A percentile compares a stretch with the other conserved stretches of the same genome.
phyloP scores from a whole-genome alignment of 1,284 basidiomycete species.

The Ceratobasidium sp. region DNA sequence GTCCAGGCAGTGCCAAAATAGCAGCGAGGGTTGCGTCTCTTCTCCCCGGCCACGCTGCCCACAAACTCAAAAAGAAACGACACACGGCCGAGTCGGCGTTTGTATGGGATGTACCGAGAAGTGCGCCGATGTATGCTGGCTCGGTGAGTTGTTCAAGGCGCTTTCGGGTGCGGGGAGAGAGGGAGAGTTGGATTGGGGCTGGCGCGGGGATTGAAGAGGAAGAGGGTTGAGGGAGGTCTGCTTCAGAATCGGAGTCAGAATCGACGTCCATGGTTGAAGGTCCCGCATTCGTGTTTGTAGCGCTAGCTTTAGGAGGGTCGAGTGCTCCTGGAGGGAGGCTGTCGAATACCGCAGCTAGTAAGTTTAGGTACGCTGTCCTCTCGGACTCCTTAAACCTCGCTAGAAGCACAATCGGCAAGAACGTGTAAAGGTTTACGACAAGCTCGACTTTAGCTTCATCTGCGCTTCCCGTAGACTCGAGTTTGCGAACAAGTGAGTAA shows the following conservation, averaged over 20 bases:
- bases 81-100: constrained; percentile 60
- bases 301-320: constrained; percentile 55
- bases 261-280: constrained; percentile 44
- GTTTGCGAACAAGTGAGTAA: constrained; percentile 42
- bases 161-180: constrained; percentile 68
- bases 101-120: constrained; percentile 56
- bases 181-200: constrained; percentile 52
- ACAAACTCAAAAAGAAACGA: constrained; percentile 65
- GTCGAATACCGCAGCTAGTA: constrained; percentile 65
- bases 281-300: constrained; percentile 24
- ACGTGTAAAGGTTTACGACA: constrained; percentile 70
- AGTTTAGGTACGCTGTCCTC: constrained; percentile 60
- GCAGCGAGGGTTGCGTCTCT: constrained; percentile 61
- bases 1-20: constrained; percentile 46
- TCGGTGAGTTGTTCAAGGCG: constrained; percentile 64
- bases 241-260: constrained; percentile 60
- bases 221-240: constrained; percentile 52
- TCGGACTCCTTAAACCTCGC: constrained; percentile 58
- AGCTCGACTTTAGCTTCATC: constrained; percentile 63
- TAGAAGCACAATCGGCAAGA: constrained; percentile 62
- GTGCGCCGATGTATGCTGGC: constrained; percentile 61
- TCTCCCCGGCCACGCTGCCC: constrained; percentile 66
- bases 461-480: constrained; percentile 47
- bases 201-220: constrained; percentile 49
- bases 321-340: constrained; percentile 64